Base-by-base conservation (phyloP, 225 moss, liverwort and hornwort genomes). In the Pseudisothecium myosuroides region DNA sequence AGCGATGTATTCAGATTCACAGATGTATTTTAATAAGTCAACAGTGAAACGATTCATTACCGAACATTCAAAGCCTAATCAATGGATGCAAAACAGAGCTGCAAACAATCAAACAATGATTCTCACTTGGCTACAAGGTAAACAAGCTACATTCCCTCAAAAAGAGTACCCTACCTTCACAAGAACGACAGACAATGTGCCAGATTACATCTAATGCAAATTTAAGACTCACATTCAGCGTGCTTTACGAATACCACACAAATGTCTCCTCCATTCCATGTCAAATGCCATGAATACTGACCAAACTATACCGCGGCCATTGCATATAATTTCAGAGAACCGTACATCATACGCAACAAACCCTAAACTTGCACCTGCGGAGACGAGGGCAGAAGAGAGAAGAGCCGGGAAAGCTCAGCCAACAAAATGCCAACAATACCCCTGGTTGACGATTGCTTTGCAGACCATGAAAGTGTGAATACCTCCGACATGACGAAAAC, bases 401-500 rank as follows among this genome's bases (percentile, higher is more conserved):
- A 56, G 66, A 54, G 83, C 87, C 62, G 84, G 89, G 87, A 83
- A 37, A 90, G 92, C 88, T 92, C 88, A 85, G 87, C 77, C 85
- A 89, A 91, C 68, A 89, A 71, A 85, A 87, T 87, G 69, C 87
- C n/a, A n/a, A n/a, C n/a, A n/a, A 56, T 80, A 85, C 76, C 86
- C 90, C 21, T 87, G 83, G 75, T 83, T 68, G 76, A 68, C 87
- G 87, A 84, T 85, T 90, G 64, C 86, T 55, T 84, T 43, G 84
- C 84, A 71, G 84, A 72, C 84, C 43, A 84, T 32, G 84, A 84
- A 84, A 84, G 89, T 69, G 85, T 81, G 87, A 80, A 76, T 85
- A 91, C 90, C 90, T 90, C 87, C 87, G 76, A 89, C 84, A 87
- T 85, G 89, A 91, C 89, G 87, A 92, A 91, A 89, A 93, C 86